Evolutionary conservation across 352 stramenopile genomes (phyloP).

Genomic region (Phytophthora ohioensis): DNA sequence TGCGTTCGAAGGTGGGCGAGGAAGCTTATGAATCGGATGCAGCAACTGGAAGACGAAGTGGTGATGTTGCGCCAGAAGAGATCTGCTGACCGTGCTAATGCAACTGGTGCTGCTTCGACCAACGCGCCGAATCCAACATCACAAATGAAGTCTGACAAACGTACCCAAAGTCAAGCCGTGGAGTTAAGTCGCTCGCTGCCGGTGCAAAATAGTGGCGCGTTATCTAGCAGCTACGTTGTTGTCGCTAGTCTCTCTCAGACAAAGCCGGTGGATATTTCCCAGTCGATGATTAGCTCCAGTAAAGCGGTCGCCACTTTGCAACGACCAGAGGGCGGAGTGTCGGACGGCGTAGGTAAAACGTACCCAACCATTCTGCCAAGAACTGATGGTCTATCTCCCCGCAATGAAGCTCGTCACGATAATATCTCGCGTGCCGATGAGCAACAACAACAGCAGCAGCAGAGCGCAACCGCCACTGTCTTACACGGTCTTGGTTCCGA

Average conservation of each 20-base stretch:
- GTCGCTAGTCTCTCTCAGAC: not conserved
- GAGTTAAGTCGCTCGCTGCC: not conserved
- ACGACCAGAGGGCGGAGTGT: not conserved
- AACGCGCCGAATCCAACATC: not conserved
- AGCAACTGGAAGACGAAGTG: conserved; percentile 48
- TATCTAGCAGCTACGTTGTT: not conserved
- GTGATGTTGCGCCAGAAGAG: conserved; percentile 30
- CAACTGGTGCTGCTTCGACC: not conserved
- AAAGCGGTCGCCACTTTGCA: not conserved
- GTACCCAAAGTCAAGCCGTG: not conserved
- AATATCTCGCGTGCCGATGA: not conserved
- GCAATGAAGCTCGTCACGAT: not conserved
- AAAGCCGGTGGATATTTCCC: conserved; percentile 16
- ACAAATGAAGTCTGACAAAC: not conserved
- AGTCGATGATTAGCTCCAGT: conserved; percentile 8
- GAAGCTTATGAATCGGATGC: conserved; percentile 46
- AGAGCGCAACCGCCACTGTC: conserved; percentile 1
- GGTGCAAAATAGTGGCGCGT: not conserved
- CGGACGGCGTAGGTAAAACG: not conserved
- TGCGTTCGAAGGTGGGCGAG: conserved; percentile 46
- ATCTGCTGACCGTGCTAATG: not conserved
- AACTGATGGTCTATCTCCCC: not conserved
- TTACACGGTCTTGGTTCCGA: conserved; percentile 17
- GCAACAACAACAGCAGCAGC: conserved; percentile 12
- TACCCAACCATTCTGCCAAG: conserved; percentile 1